phyloP scores from a whole-genome alignment of 305 asterid species.

The Fraxinus xanthoxyloides region DNA sequence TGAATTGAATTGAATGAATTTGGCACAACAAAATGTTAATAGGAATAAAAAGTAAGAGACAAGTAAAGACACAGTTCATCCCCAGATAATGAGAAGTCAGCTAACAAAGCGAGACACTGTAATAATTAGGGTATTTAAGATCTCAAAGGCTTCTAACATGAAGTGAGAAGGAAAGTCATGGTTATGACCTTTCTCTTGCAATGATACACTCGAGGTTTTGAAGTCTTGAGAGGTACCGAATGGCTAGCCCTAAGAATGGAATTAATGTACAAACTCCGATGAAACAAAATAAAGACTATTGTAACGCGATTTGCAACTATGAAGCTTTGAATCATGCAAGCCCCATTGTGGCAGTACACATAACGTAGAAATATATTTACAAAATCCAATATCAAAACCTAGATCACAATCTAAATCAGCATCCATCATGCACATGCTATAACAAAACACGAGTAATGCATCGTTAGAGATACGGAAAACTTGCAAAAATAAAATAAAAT shows the following conservation, averaged over 20 bases:
- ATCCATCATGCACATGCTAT: background rate
- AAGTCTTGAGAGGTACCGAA: background rate
- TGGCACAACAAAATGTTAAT: background rate
- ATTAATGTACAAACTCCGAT: background rate
- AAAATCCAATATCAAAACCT: background rate
- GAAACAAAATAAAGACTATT: background rate
- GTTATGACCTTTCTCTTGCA: background rate
- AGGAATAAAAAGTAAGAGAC: background rate
- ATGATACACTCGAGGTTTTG: background rate
- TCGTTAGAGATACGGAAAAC: background rate
- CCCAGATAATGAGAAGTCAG: background rate
- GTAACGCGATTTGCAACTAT: background rate
- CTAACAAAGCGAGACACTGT: background rate
- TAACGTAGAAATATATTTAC: background rate
- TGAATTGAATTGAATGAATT: background rate
- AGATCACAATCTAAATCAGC: background rate
- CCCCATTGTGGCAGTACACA: background rate
- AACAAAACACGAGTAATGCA: background rate
- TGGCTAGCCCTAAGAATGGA: background rate
- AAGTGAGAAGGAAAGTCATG: background rate
- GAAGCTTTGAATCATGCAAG: constrained; percentile 9
- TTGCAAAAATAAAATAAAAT: background rate
- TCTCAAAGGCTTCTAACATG: background rate
- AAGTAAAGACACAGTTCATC: background rate
- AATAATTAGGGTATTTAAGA: background rate